phyloP scores from a whole-genome alignment of 345 rosid genomes.

The Citrus inodora region DNA sequence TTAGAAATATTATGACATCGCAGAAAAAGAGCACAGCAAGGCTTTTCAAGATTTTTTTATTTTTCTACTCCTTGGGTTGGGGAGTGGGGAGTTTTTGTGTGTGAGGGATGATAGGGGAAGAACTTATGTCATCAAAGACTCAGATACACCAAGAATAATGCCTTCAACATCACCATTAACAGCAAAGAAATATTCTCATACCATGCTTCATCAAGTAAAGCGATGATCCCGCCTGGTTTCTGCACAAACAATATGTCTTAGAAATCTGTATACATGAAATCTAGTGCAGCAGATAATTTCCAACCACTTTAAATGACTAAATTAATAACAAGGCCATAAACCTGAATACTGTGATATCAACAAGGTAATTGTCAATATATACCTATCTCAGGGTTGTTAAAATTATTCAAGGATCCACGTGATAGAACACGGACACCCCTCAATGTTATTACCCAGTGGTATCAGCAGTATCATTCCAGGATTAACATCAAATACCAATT shows the following conservation, averaged over 20 bases:
- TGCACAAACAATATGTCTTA: slow-evolving; percentile 41
- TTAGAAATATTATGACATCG: slow-evolving; percentile 1
- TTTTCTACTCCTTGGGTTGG: not conserved
- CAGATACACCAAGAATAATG: slow-evolving; percentile 1
- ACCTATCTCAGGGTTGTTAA: not conserved
- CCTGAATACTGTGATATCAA: not conserved
- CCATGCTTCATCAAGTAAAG: slow-evolving; percentile 96
- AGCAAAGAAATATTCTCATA: slow-evolving; percentile 30
- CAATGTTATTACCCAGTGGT: not conserved
- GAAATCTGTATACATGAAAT: slow-evolving; percentile 15
- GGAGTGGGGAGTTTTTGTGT: not conserved
- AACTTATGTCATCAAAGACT: not conserved
- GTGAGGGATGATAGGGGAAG: not conserved
- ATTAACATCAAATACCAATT: not conserved
- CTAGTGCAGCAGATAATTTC: slow-evolving; percentile 10
- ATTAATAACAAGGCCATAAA: not conserved
- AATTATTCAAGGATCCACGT: not conserved
- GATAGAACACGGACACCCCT: not conserved
- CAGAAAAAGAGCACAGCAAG: not conserved
- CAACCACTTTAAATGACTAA: not conserved
- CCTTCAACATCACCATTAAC: slow-evolving; percentile 6
- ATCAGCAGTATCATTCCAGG: not conserved
- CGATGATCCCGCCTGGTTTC: slow-evolving; percentile 91
- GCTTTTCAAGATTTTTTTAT: not conserved
- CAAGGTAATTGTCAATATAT: not conserved